Evolutionary conservation across 371 early-diverging fungal species (phyloP), one percentile per base, ranked within the genome.

Genomic region (Mucor irregularis): DNA sequence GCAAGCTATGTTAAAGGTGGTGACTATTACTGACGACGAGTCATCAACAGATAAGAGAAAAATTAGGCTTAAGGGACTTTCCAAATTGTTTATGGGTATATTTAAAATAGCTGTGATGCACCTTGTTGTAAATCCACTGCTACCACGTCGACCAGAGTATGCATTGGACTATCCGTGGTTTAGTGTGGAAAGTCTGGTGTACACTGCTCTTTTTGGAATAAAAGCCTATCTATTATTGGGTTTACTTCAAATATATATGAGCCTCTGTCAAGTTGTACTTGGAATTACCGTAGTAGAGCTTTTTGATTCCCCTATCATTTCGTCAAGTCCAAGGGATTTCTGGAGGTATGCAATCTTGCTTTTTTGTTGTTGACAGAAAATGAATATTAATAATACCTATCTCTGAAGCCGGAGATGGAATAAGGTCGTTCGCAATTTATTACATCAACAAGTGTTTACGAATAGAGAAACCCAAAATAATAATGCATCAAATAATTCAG

Each of bases 321-420:
- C 75, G 14, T 19, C 40, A 17, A 71, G 72, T 48, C 75, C 72
- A 40, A 56, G 58, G 22, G 75, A 74, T 53, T 74, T 74, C 28
- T 74, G 75, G 75, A 65, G 73, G 73, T 73, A 69, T 31, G 31
- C n/a, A n/a, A n/a, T n/a, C n/a, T n/a, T n/a, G n/a, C n/a, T n/a
- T n/a, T n/a, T n/a, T n/a, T n/a, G n/a, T n/a, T n/a, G n/a, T n/a
- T n/a, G n/a, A n/a, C n/a, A n/a, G n/a, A n/a, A n/a, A n/a, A n/a
- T n/a, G n/a, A n/a, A n/a, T n/a, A n/a, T n/a, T n/a, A n/a, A n/a
- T n/a, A 2, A 35, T 17, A 26, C 21, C 3, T 16, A 39, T 43
- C 11, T 31, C 14, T 24, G n/a, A 11, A 73, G 75, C 48, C 62
- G 69, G 28, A 61, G 75, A 29, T 74, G 75, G 75, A 74, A 71